A percentile compares a stretch with the other conserved stretches of the same genome.
Conservation (phyloP, 768 basidiomycete species). For the Hypholoma sublateritium region DNA sequence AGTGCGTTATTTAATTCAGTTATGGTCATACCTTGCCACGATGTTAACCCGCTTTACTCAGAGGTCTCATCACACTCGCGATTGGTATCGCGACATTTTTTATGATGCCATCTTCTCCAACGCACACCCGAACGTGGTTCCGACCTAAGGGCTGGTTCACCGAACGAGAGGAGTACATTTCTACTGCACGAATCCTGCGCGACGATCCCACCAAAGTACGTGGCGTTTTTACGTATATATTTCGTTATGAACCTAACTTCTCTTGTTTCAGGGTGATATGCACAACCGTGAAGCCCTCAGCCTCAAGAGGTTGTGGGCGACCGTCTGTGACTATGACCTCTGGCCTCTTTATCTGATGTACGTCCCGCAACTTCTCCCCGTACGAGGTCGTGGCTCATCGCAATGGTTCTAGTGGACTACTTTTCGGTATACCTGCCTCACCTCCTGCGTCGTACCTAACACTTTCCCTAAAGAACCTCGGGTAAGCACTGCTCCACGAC, state of each 20-base stretch:
- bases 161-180: constrained; percentile 59
- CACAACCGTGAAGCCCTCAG: constrained; percentile 66
- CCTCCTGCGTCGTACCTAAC: constrained; percentile 60
- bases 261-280: constrained; percentile 51
- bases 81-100: constrained; percentile 58
- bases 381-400: constrained; percentile 22
- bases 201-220: constrained; percentile 61
- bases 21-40: too few relatives aligned
- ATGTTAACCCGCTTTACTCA: not conserved
- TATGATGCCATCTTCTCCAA: constrained; percentile 59
- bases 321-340: constrained; percentile 59
- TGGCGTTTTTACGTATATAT: not conserved
- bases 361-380: not conserved
- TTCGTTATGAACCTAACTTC: not conserved
- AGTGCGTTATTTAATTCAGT: constrained; percentile 24
- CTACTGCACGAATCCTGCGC: constrained; percentile 58
- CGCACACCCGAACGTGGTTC: constrained; percentile 58
- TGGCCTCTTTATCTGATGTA: constrained; percentile 66
- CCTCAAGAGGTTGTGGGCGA: constrained; percentile 47
- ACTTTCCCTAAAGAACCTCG: constrained; percentile 53
- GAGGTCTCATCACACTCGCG: constrained; percentile 36
- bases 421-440: constrained; percentile 49
- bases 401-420: constrained; percentile 49
- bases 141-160: constrained; percentile 65
- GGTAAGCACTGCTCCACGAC: constrained; percentile 26